Conservation (phyloP, 2,329 filamentous ascomycete species). For the Scorias spongiosa region DNA sequence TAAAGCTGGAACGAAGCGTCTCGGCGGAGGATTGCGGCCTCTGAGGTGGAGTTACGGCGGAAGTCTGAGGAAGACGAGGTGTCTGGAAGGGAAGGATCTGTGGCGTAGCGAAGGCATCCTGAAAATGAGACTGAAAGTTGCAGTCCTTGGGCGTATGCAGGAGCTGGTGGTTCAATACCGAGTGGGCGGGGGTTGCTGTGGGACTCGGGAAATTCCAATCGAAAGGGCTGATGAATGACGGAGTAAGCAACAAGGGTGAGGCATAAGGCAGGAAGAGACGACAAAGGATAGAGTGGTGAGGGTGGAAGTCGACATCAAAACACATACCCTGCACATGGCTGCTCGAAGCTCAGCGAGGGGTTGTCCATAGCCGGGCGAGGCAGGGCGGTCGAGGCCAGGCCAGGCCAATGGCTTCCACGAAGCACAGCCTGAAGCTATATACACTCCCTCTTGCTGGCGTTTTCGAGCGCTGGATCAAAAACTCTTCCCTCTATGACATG, state of each 20-base stretch:
- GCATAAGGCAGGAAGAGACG: too few relatives aligned
- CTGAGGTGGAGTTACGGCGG: constrained; percentile 14
- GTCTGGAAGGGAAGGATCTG: constrained; percentile 27
- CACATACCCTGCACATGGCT: constrained; percentile 10
- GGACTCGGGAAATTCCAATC: constrained; percentile 37
- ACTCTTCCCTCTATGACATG: too few relatives aligned
- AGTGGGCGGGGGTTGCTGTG: constrained; percentile 31
- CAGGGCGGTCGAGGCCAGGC: too few relatives aligned
- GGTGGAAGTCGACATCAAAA: too few relatives aligned
- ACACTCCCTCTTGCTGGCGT: too few relatives aligned
- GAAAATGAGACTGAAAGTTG: constrained; percentile 29
- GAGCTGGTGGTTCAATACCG: constrained; percentile 23
- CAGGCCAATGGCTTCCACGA: too few relatives aligned
- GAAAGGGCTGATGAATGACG: constrained; percentile 18
- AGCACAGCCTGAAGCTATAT: too few relatives aligned
- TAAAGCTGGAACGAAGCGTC: constrained; percentile 12
- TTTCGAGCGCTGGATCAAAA: too few relatives aligned
- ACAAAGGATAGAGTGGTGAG: too few relatives aligned
- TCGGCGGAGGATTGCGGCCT: constrained; percentile 13
- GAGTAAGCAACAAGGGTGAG: background rate
- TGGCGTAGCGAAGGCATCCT: constrained; percentile 35
- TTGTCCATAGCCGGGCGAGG: background rate
- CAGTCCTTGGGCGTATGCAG: constrained; percentile 32
- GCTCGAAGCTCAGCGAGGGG: constrained; percentile 10
- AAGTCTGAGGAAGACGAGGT: constrained; percentile 13